Evolutionary conservation across 805 yeast species (phyloP).

Genomic region (Metschnikowia corniflorae): DNA sequence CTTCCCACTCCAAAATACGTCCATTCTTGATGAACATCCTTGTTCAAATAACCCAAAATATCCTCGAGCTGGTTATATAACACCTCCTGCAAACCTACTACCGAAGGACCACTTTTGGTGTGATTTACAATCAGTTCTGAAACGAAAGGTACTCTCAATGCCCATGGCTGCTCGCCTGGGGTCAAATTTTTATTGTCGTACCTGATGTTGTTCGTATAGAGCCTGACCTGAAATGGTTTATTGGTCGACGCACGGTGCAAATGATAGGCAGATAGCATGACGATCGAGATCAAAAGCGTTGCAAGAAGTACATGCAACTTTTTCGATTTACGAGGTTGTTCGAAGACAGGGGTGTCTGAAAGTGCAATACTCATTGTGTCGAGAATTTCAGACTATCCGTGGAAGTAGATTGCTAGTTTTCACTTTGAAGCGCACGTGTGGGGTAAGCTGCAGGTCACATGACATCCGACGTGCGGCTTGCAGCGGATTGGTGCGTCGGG

Average conservation of each 20-base stretch:
- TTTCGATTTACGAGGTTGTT: no score
- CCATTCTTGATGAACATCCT: slow-evolving; percentile 26
- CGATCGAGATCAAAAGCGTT: no score
- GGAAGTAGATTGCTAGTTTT: no score
- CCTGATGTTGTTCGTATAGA: slow-evolving; percentile 45
- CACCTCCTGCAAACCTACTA: slow-evolving; percentile 42
- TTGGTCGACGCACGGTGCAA: neutral
- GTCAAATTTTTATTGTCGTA: slow-evolving; percentile 36
- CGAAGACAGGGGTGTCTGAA: no score
- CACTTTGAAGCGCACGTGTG: no score
- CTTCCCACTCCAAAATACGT: slow-evolving; percentile 25
- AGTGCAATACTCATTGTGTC: no score
- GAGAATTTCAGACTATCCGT: no score
- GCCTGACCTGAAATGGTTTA: slow-evolving; percentile 3
- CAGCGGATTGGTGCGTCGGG: no score
- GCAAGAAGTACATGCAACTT: no score
- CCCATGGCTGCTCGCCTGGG: slow-evolving; percentile 46
- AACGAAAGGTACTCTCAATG: slow-evolving; percentile 35
- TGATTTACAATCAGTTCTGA: slow-evolving; percentile 40
- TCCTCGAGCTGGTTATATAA: slow-evolving; percentile 34
- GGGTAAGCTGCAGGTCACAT: no score
- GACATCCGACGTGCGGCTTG: no score
- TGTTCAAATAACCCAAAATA: slow-evolving; percentile 25
- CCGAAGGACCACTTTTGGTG: slow-evolving; percentile 26
- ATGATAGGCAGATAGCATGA: neutral